Percentiles rank a stretch among this genome's conserved stretches.
Conservation (phyloP, 2,329 filamentous ascomycete species). For the Nemania abortiva region DNA sequence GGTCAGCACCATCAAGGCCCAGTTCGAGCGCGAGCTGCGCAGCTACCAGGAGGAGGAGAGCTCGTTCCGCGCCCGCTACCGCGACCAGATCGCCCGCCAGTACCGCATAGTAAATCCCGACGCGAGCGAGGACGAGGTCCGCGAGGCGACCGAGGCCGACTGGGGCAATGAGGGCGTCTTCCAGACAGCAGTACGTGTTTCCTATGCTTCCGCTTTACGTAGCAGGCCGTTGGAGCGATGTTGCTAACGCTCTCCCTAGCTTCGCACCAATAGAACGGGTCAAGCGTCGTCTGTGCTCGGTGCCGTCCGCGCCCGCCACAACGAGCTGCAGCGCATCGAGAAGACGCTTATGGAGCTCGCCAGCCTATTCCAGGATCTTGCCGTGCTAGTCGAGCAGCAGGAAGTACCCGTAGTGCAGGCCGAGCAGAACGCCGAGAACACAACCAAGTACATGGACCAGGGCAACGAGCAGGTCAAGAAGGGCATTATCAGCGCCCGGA, state of each 20-base stretch:
- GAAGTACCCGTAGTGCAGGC: slow-evolving; percentile 71
- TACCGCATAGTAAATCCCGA: slow-evolving; percentile 86
- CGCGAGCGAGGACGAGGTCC: slow-evolving; percentile 78
- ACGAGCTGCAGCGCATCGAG: slow-evolving; percentile 85
- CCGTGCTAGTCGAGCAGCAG: slow-evolving; percentile 79
- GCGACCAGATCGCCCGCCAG: slow-evolving; percentile 83
- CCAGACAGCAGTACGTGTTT: slow-evolving; percentile 73
- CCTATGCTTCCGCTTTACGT: neutral
- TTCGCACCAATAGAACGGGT: slow-evolving; percentile 79
- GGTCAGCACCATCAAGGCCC: slow-evolving; percentile 75
- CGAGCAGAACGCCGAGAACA: slow-evolving; percentile 74
- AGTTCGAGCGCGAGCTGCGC: slow-evolving; percentile 78
- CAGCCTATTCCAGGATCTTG: slow-evolving; percentile 78
- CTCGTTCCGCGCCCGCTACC: slow-evolving; percentile 76
- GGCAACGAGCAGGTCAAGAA: slow-evolving; percentile 77
- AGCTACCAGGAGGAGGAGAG: slow-evolving; percentile 79
- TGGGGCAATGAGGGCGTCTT: slow-evolving; percentile 86
- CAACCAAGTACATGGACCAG: slow-evolving; percentile 74
- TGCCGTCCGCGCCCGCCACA: slow-evolving; percentile 84
- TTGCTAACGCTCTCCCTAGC: slow-evolving; percentile 59
- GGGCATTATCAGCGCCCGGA: slow-evolving; percentile 74
- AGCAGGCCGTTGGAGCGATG: neutral
- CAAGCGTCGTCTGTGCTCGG: slow-evolving; percentile 80
- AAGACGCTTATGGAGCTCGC: slow-evolving; percentile 78
- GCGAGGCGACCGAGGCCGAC: slow-evolving; percentile 75